Evolutionary conservation across 306 rosid genomes (phyloP), one percentile per base, ranked within the genome.

Genomic region (Trifolium fragiferum): DNA sequence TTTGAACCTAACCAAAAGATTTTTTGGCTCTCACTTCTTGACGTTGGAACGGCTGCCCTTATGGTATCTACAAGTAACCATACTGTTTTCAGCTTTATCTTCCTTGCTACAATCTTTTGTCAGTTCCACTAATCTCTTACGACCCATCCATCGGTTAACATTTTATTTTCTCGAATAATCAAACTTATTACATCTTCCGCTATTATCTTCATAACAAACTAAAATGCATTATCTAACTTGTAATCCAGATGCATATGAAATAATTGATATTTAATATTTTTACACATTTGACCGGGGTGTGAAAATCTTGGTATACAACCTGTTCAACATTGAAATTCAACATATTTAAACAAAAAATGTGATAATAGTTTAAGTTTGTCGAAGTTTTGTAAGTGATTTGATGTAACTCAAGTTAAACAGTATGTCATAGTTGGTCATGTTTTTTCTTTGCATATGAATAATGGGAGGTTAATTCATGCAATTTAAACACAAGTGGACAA

Each of bases 1-100:
- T 84, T 92, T 65, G 98, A 88, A 73, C 99, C 99, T 27, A 89
- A 78, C 68, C 91, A 88, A 59, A 90, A 90, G 77, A 86, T 95
- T 64, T 95, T 95, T 78, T 95, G 99, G 99, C 96, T 95, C 73
- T 86, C 96, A 9, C 68, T 92, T 87, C 99, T 95, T 76, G 98
- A 95, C 76, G 89, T 95, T 70, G 98, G 97, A 78, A 88, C 84
- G 35, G 93, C 98, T 74, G 84, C 92, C 32, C 98, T 95, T 54
- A 92, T 95, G 99, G 99, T 95, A 92, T 82, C 81, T 71, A 67
- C 66, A 25, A 49, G 33, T 75, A 59, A 41, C 73, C 50, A 6
- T 76, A 50, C 44, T 67, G 43, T 66, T 74, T 80, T 57, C 40
- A 55, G 73, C 75, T 51, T 54, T 74, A 51, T 68, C 69, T 76